phyloP scores from a whole-genome alignment of 2,329 filamentous ascomycete genomes.

The Myrmaecium sp. region DNA sequence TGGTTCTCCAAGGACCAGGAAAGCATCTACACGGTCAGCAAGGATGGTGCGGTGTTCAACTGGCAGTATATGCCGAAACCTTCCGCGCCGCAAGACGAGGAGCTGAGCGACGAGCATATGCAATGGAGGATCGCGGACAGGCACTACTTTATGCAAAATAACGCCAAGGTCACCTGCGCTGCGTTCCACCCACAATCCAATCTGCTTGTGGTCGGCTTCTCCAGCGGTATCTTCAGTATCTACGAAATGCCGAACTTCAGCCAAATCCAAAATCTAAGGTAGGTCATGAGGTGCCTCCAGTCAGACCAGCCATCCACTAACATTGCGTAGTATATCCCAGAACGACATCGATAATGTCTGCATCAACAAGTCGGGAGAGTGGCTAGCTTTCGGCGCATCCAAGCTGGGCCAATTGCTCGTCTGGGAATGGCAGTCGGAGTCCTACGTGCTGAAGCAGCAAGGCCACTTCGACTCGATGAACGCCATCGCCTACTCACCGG shows the following conservation, averaged over 20 bases:
- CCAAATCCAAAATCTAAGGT: slow-evolving; percentile 68
- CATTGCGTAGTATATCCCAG: slow-evolving; percentile 67
- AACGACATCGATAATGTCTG: slow-evolving; percentile 92
- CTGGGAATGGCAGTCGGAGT: slow-evolving; percentile 99
- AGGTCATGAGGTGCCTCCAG: too few species aligned
- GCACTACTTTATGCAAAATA: slow-evolving; percentile 87
- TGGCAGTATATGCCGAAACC: slow-evolving; percentile 66
- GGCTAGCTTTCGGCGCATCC: slow-evolving; percentile 92
- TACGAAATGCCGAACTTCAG: slow-evolving; percentile 96
- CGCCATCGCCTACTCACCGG: slow-evolving; percentile 77
- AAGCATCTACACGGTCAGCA: slow-evolving; percentile 88
- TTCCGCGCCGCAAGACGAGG: slow-evolving; percentile 32
- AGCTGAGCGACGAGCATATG: slow-evolving; percentile 48
- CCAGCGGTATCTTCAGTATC: slow-evolving; percentile 80
- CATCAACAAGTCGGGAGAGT: slow-evolving; percentile 87
- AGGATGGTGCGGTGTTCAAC: slow-evolving; percentile 88
- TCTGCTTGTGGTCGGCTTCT: slow-evolving; percentile 92
- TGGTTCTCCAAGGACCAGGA: slow-evolving; percentile 95
- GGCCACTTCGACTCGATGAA: slow-evolving; percentile 96
- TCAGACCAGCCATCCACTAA: slow-evolving; percentile 6
- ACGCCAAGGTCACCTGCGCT: slow-evolving; percentile 75
- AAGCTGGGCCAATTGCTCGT: slow-evolving; percentile 91
- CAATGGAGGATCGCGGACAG: slow-evolving; percentile 84
- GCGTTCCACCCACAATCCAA: slow-evolving; percentile 74
- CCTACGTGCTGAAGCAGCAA: slow-evolving; percentile 95